Percentiles rank a stretch among this genome's conserved stretches.
Conservation (phyloP, 768 basidiomycete species). For the Cyclocybe aegerita region DNA sequence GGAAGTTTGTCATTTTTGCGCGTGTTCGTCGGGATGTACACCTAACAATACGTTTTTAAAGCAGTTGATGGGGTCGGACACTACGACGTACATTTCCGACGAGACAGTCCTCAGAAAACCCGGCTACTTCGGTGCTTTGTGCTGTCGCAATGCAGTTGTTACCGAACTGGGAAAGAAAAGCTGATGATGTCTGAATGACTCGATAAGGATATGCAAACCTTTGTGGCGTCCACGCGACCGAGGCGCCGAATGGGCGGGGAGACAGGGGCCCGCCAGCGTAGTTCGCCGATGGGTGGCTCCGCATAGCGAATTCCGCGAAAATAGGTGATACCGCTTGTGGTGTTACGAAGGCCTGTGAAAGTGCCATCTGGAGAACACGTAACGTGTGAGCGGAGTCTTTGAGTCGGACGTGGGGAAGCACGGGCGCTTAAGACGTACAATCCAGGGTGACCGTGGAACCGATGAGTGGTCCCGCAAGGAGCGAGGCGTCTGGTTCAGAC, state of each 20-base stretch:
- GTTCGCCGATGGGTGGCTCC: constrained; percentile 39
- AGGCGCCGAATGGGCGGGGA: constrained; percentile 35
- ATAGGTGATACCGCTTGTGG: constrained; percentile 29
- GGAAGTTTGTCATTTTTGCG: constrained; percentile 25
- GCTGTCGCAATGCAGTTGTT: constrained; percentile 32
- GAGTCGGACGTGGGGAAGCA: neutral
- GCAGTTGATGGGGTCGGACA: neutral
- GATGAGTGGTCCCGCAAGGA: no score
- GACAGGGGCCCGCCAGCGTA: constrained; percentile 40
- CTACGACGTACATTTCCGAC: constrained; percentile 36
- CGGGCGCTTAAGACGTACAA: no score
- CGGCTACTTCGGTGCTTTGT: constrained; percentile 24
- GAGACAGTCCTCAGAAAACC: constrained; percentile 41
- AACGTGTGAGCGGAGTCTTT: no score
- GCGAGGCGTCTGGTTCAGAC: no score
- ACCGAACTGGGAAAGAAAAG: constrained; percentile 25
- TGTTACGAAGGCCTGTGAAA: constrained; percentile 31
- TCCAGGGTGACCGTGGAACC: no score
- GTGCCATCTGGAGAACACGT: constrained; percentile 30
- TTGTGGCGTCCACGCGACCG: constrained; percentile 34
- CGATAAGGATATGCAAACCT: constrained; percentile 19
- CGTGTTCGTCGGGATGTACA: constrained; percentile 31
- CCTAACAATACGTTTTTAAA: constrained; percentile 16
- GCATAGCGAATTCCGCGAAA: constrained; percentile 43
- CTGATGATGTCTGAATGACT: no score